Conservation (phyloP, 2,329 filamentous ascomycete species). For the Aspergillus sergii region DNA sequence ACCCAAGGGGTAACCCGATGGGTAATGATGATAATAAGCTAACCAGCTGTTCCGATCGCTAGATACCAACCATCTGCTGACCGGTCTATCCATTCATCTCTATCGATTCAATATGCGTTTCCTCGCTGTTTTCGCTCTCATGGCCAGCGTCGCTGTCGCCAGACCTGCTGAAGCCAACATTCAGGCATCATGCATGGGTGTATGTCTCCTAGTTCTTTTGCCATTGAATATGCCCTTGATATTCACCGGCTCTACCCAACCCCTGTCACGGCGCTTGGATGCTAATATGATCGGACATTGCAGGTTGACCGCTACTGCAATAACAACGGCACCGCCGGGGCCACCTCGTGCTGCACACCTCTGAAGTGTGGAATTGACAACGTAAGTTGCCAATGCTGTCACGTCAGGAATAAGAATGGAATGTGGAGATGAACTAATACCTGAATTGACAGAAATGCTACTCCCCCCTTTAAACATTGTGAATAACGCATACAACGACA, state of each 20-base stretch:
- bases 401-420: not conserved
- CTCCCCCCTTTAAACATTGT: not conserved
- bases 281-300: not conserved
- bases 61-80: not conserved
- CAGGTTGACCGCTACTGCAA: not conserved
- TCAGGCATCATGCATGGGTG: slow-evolving; percentile 10
- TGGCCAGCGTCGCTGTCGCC: slow-evolving; percentile 10
- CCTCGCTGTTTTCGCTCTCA: slow-evolving; percentile 12
- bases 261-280: not conserved
- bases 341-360: not conserved
- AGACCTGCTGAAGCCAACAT: slow-evolving; percentile 9
- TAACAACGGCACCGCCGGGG: not conserved
- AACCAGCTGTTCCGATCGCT: not conserved
- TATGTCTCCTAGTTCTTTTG: slow-evolving; percentile 1
- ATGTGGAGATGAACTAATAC: not conserved
- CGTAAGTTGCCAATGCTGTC: not conserved
- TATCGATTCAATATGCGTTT: slow-evolving; percentile 15
- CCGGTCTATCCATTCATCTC: not conserved
- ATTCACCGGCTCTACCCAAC: not conserved
- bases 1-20: not conserved
- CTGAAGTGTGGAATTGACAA: not conserved
- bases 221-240: not conserved
- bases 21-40: not conserved
- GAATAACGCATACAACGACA: not conserved
- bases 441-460: not conserved